These are phyloP conservation scores for Sisymbrium irio DNA, from an alignment of 345 rosid species.

Conservation along the genomic window DNA sequence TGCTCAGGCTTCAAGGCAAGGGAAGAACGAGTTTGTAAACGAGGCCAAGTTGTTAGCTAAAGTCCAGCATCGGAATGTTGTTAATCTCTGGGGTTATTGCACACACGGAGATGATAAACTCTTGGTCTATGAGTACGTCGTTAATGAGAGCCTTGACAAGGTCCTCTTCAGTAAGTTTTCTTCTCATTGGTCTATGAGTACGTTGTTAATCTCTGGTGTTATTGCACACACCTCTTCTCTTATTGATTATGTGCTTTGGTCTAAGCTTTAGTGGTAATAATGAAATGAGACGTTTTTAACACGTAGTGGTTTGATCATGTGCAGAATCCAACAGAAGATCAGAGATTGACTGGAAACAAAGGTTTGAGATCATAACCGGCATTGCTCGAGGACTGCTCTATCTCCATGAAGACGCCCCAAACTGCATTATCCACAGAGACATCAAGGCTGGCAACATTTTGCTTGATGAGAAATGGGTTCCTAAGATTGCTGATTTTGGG, in stretches of 20 bases:
- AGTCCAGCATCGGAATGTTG: constrained; percentile 95
- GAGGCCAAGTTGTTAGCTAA: constrained; percentile 88
- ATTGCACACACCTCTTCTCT: neutral
- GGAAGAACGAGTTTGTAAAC: constrained; percentile 76
- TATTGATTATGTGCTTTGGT: neutral
- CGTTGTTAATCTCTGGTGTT: too few relatives aligned
- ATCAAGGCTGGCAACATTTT: constrained; percentile 94
- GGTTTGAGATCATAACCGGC: constrained; percentile 73
- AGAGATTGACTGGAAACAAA: constrained; percentile 76
- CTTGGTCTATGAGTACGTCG: constrained; percentile 83
- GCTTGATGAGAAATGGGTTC: constrained; percentile 91
- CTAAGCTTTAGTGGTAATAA: neutral
- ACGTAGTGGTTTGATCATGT: neutral
- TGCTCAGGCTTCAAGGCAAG: constrained; percentile 73
- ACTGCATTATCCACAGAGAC: constrained; percentile 87
- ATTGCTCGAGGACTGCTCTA: constrained; percentile 88
- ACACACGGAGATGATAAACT: constrained; percentile 78
- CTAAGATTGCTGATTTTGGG: constrained; percentile 98
- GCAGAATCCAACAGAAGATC: constrained; percentile 51
- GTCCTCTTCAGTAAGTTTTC: constrained; percentile 77
- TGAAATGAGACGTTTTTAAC: neutral
- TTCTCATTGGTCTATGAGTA: too few relatives aligned
- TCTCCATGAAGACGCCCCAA: constrained; percentile 87
- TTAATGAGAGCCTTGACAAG: constrained; percentile 91
- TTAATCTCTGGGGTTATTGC: constrained; percentile 86